Evolutionary conservation across 345 rosid genomes (phyloP).

Genomic region (Mercurialis annua): DNA sequence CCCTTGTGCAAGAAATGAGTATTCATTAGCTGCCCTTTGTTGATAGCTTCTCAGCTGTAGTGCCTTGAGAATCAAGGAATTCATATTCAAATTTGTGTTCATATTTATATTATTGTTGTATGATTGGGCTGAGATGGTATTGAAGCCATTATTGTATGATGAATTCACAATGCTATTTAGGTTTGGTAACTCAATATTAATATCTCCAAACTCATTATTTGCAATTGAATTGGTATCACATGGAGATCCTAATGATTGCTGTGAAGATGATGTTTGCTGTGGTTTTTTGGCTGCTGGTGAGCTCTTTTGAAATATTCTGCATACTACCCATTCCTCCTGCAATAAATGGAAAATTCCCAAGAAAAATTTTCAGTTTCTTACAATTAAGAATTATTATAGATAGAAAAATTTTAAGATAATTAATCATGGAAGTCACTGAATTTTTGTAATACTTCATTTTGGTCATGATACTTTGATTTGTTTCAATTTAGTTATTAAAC

Average conservation of each 20-base stretch:
- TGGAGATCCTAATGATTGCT: constrained; percentile 70
- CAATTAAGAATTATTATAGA: too few relatives aligned
- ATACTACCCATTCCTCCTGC: constrained; percentile 96
- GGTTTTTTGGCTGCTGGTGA: constrained; percentile 49
- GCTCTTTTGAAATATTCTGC: constrained; percentile 75
- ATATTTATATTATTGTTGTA: constrained; percentile 28
- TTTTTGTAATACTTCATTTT: too few relatives aligned
- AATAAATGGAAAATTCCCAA: not conserved
- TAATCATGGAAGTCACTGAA: too few relatives aligned
- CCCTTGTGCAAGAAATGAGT: constrained; percentile 42
- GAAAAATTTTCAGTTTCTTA: too few relatives aligned
- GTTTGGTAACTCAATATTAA: constrained; percentile 64
- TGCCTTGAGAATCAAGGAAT: constrained; percentile 81
- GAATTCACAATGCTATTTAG: constrained; percentile 26
- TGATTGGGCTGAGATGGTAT: constrained; percentile 3
- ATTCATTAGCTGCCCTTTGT: constrained; percentile 44
- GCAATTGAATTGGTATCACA: constrained; percentile 68
- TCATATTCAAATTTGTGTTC: constrained; percentile 35
- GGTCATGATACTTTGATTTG: too few relatives aligned
- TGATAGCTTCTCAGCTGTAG: constrained; percentile 63
- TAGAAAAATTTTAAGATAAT: too few relatives aligned
- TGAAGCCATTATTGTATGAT: constrained; percentile 9
- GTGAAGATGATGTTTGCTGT: constrained; percentile 53
- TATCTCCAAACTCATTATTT: constrained; percentile 68
- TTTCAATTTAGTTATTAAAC: too few relatives aligned